Evolutionary conservation across 2,329 filamentous ascomycete genomes (phyloP).

Genomic region (Bipolaris sorokiniana): DNA sequence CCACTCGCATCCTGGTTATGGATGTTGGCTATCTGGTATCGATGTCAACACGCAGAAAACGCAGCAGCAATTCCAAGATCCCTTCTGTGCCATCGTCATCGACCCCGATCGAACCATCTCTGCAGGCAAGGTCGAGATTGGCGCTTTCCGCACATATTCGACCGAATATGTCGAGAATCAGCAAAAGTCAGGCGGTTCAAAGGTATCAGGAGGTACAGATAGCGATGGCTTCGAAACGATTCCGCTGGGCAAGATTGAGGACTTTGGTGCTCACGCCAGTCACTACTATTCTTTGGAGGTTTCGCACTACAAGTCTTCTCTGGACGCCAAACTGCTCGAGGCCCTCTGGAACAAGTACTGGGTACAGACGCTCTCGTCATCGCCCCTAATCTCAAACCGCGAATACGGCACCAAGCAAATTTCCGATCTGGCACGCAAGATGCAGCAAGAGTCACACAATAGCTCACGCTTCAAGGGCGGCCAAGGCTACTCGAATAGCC

Average conservation of each 20-base stretch:
- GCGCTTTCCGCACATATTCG: conserved; percentile 91
- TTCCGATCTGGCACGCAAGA: conserved; percentile 82
- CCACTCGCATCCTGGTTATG: conserved; percentile 95
- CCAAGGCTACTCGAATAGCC: conserved; percentile 7
- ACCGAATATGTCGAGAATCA: conserved; percentile 64
- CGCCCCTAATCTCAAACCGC: conserved; percentile 86
- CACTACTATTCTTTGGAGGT: conserved; percentile 92
- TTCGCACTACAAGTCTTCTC: conserved; percentile 90
- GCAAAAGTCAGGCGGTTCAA: conserved; percentile 47
- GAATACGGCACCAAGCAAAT: conserved; percentile 95
- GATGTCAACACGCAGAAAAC: conserved; percentile 87
- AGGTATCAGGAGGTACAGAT: conserved; percentile 38
- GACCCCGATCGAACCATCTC: conserved; percentile 95
- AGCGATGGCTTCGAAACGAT: conserved; percentile 77
- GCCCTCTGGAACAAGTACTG: conserved; percentile 99
- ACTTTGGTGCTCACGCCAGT: conserved; percentile 91
- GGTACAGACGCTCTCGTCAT: conserved; percentile 94
- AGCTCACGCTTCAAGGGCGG: conserved; percentile 43
- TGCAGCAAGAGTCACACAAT: conserved; percentile 66
- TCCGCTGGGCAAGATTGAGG: conserved; percentile 89
- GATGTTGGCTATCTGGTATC: conserved; percentile 96
- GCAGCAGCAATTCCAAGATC: conserved; percentile 86
- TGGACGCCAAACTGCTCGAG: conserved; percentile 85
- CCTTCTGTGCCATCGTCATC: conserved; percentile 94
- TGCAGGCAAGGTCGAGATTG: conserved; percentile 95